Conservation (phyloP, 2,329 filamentous ascomycete species). For the Sporothrix globosa region DNA sequence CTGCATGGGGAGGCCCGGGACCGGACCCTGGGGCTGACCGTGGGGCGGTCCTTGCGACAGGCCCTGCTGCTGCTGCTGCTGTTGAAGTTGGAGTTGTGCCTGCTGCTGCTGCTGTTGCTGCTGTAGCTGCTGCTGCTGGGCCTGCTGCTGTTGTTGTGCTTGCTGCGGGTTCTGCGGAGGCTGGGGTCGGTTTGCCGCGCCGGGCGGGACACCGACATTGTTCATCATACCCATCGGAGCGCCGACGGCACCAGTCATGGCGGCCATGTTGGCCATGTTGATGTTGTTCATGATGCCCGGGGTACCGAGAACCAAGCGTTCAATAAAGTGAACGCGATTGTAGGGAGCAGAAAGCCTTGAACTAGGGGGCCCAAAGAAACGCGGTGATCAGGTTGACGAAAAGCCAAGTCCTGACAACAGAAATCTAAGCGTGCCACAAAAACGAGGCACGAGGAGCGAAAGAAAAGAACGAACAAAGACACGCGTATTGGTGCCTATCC, state of each 20-base stretch:
- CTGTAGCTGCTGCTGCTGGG: conserved; percentile 28
- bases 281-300: conserved; percentile 60
- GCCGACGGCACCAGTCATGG: conserved; percentile 69
- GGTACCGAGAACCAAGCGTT: neutral
- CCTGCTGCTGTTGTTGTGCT: conserved; percentile 31
- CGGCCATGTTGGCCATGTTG: conserved; percentile 70
- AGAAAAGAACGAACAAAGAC: conserved; percentile 6
- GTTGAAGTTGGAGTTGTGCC: conserved; percentile 33
- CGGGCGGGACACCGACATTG: conserved; percentile 51
- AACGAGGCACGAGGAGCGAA: neutral
- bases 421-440: conserved; percentile 10
- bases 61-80: conserved; percentile 24
- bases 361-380: conserved; percentile 1
- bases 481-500: conserved; percentile 10
- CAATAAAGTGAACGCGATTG: neutral
- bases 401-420: neutral
- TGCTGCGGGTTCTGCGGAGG: conserved; percentile 41
- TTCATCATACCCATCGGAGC: conserved; percentile 69
- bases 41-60: conserved; percentile 42
- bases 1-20: conserved; percentile 47
- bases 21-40: conserved; percentile 27
- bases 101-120: conserved; percentile 33
- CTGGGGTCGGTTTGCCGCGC: conserved; percentile 41
- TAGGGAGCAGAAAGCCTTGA: neutral
- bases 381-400: neutral